These are phyloP conservation scores for Colletotrichum horii DNA, from an alignment of 2,329 filamentous ascomycete genomes.

Conservation along the genomic window DNA sequence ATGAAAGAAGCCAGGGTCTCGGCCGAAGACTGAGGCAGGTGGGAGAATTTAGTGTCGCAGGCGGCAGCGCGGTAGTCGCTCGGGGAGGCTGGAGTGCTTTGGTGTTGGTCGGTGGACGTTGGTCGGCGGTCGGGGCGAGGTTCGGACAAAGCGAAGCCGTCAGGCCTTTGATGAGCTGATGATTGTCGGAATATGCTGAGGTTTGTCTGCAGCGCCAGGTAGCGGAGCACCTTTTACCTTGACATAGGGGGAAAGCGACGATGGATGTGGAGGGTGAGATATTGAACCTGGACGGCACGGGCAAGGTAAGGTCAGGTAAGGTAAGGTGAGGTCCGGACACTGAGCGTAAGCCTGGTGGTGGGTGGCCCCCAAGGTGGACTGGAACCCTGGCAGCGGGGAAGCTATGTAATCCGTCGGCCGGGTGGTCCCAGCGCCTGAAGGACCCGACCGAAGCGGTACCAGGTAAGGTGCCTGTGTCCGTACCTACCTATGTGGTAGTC, in stretches of 20 bases:
- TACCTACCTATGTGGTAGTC: neutral
- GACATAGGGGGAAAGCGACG: neutral
- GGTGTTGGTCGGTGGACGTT: neutral
- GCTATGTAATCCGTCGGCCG: constrained; percentile 14
- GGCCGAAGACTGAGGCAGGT: neutral
- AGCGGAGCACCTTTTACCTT: neutral
- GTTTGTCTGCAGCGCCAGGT: too few relatives aligned
- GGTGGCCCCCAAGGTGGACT: constrained; percentile 4
- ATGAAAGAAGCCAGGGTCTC: neutral
- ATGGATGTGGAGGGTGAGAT: neutral
- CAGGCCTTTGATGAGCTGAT: neutral
- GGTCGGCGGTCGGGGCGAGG: neutral
- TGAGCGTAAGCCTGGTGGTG: neutral
- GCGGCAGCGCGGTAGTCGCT: neutral
- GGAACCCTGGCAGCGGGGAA: constrained; percentile 9
- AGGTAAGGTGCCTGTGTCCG: too few relatives aligned
- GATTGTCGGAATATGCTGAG: neutral
- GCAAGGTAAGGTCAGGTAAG: neutral
- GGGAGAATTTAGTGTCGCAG: neutral
- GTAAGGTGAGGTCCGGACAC: neutral
- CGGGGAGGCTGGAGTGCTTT: neutral
- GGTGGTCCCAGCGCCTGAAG: neutral
- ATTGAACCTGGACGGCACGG: neutral
- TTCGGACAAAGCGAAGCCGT: neutral
- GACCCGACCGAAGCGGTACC: neutral